Percentiles rank a stretch among this genome's conserved stretches.
These are phyloP conservation scores for Aspergillus cejpii DNA, from an alignment of 2,329 filamentous ascomycete species.

Conservation along the genomic window DNA sequence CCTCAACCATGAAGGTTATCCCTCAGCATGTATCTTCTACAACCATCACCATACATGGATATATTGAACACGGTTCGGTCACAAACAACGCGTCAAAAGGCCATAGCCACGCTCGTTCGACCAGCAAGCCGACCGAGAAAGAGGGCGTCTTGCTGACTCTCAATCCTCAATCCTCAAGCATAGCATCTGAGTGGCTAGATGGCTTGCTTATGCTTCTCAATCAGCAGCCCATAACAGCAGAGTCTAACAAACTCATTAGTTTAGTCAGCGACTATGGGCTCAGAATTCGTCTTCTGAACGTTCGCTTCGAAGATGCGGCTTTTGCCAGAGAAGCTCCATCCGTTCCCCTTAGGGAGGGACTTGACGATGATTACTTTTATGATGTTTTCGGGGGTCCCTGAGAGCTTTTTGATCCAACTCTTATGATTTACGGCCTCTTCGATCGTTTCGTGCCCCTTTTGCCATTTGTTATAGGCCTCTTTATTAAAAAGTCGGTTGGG, in stretches of 20 bases:
- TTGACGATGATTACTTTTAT: constrained; percentile 93
- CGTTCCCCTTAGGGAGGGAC: constrained; percentile 72
- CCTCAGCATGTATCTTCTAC: constrained; percentile 49
- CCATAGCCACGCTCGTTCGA: constrained; percentile 27
- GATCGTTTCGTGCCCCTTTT: no score
- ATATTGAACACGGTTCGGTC: constrained; percentile 35
- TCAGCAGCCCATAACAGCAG: constrained; percentile 92
- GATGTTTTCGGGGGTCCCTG: constrained; percentile 54
- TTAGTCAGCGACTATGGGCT: constrained; percentile 84
- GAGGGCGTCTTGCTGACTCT: constrained; percentile 77
- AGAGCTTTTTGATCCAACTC: constrained; percentile 2
- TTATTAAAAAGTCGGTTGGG: no score
- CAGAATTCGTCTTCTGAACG: constrained; percentile 86
- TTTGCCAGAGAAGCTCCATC: constrained; percentile 62
- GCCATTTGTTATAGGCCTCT: no score
- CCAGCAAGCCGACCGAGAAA: constrained; percentile 38
- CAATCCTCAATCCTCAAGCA: constrained; percentile 68
- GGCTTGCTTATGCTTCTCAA: constrained; percentile 90
- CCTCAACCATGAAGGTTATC: constrained; percentile 43
- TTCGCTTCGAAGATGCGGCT: constrained; percentile 74
- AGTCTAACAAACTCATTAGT: constrained; percentile 83
- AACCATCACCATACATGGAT: constrained; percentile 87
- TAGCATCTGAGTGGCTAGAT: constrained; percentile 95
- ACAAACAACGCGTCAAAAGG: constrained; percentile 33
- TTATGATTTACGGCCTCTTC: background rate